Evolutionary conservation across 768 basidiomycete species (phyloP), one percentile per base, ranked within the genome.

Genomic region (Termitomyces sp.): DNA sequence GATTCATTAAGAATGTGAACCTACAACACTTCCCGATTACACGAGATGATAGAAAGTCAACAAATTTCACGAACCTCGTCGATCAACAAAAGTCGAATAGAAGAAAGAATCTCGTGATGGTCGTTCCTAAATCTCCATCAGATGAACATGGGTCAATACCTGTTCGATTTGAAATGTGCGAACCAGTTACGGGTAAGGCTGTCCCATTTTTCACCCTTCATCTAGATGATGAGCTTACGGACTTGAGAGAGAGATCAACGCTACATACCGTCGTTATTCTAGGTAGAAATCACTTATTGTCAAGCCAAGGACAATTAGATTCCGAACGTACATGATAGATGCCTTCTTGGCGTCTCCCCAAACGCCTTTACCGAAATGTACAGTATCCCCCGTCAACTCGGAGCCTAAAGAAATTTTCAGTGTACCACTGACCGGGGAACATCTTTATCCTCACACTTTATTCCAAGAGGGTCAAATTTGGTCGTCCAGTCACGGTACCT

Each of bases 121-220:
- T 84, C 83, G 53, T 74, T 71, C 85, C 87, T 87, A 53, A 37
- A 53, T n/a, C 36, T 33, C 34, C 16, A 42, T 20, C 6, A 29
- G 26, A 56, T 60, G 20, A 24, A 28, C 51, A 42, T 16, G 12
- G 42, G 34, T 13, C 33, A 34, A 10, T 29, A 46, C 31, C 41
- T 39, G 7, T 13, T 18, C 18, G 36, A 18, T 24, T 18, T 18
- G 4, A 22, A 54, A 12, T 31, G 13, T 36, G 45, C 48, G 47
- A 60, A 90, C 92, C 90, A 95, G 64, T 85, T 89, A 45, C 96
- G 79, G 6, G 95, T 98, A 56, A 99, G 72, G 50, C 91, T 90
- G 64, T 98, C 96, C 89, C 93, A 95, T 72, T 99, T 99, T 72
- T 99, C 96, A 2, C 90, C 92, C 89, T 94, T 63, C 33, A 60